A percentile compares a stretch with the other conserved stretches of the same genome.
Conservation (phyloP, 495 filamentous ascomycete genomes). For the Rostrohypoxylon terebratum region DNA sequence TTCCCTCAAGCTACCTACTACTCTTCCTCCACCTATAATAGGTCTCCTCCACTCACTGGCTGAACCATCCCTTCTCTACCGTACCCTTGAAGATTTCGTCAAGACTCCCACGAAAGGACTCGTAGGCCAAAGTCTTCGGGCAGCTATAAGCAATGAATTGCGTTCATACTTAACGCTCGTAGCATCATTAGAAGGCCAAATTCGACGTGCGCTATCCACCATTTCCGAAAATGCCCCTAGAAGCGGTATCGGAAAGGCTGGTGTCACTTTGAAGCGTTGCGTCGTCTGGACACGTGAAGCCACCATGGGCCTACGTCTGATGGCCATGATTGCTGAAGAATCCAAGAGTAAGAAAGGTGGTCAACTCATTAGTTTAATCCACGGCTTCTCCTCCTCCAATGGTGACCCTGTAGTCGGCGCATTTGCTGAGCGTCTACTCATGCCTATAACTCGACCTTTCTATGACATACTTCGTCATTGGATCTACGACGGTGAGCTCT, state of each 20-base stretch:
- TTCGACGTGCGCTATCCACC: conserved; percentile 79
- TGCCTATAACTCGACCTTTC: conserved; percentile 94
- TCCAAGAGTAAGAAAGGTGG: conserved; percentile 88
- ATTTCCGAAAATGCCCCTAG: conserved; percentile 72
- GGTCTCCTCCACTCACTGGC: conserved; percentile 90
- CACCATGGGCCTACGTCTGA: conserved; percentile 93
- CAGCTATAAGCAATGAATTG: conserved; percentile 85
- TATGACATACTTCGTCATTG: conserved; percentile 96
- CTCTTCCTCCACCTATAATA: conserved; percentile 84
- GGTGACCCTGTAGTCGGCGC: conserved; percentile 94
- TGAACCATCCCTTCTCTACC: conserved; percentile 92
- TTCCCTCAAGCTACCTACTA: conserved; percentile 77
- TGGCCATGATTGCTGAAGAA: conserved; percentile 94
- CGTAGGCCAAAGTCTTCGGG: conserved; percentile 92
- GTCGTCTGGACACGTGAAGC: conserved; percentile 98
- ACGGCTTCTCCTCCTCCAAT: conserved; percentile 91
- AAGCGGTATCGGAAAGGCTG: conserved; percentile 80
- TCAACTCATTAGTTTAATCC: conserved; percentile 92
- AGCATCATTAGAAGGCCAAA: conserved; percentile 93
- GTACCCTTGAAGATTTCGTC: conserved; percentile 80
- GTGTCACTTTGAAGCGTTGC: conserved; percentile 96
- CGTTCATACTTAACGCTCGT: conserved; percentile 93
- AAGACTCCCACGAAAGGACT: conserved; percentile 73
- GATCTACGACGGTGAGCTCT: conserved; percentile 98
- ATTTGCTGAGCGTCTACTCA: conserved; percentile 92